These are phyloP conservation scores for Neoboletus magnificus DNA, from an alignment of 768 basidiomycete species.

Conservation along the genomic window DNA sequence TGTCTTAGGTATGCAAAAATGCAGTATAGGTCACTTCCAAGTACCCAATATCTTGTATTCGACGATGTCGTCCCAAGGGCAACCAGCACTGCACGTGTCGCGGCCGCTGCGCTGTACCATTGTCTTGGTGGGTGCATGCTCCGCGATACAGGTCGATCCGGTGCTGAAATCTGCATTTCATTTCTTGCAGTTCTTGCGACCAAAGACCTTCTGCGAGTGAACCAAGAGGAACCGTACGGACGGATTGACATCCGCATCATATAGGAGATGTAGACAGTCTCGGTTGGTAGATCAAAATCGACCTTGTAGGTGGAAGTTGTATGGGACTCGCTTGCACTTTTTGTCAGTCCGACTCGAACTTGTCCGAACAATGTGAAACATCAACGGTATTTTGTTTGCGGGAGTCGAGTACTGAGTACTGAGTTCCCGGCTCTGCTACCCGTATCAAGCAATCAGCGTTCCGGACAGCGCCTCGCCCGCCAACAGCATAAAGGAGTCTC, in stretches of 20 bases:
- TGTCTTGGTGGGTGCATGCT: constrained; percentile 59
- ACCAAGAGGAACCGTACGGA: constrained; percentile 62
- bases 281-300: not conserved
- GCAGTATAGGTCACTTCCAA: constrained; percentile 61
- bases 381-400: not conserved
- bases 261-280: constrained; percentile 15
- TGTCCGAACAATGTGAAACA: not conserved
- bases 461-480: not conserved
- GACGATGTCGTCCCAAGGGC: constrained; percentile 61
- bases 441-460: not conserved
- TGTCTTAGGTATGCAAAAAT: constrained; percentile 67
- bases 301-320: not conserved
- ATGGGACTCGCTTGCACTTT: not conserved
- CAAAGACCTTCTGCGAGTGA: constrained; percentile 62
- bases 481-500: constrained; percentile 4
- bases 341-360: constrained; percentile 9
- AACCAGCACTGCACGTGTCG: constrained; percentile 72
- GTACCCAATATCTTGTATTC: constrained; percentile 50
- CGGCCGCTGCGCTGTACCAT: constrained; percentile 80
- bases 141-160: too few species aligned
- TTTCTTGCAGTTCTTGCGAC: constrained; percentile 68
- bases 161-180: not conserved
- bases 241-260: constrained; percentile 42
- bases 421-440: not conserved
- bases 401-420: not conserved